Evolutionary conservation across 352 stramenopile species (phyloP), one percentile per base, ranked within the genome.

Genomic region (Aphanomyces astaci): DNA sequence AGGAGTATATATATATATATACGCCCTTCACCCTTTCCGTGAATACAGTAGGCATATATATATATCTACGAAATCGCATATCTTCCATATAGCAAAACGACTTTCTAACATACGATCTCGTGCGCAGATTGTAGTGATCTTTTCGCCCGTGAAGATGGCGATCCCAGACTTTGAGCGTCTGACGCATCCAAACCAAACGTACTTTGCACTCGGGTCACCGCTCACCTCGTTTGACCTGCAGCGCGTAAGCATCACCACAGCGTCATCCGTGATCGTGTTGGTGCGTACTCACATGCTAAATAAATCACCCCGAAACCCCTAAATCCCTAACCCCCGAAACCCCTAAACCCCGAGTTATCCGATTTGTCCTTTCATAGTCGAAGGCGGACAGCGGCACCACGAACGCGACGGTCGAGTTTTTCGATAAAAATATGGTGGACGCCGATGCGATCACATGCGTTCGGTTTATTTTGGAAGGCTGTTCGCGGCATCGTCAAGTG

Each of bases 401-500:
- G 17, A 27, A 17, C 19, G 22, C 13, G 33, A 71, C 22, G 13
- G 32, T 51, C 3, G 22, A 40, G 5, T 92, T 89, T 63, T 76
- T 82, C 0, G 84, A 92, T 49, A 77, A 80, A 4, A 92, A 92
- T 56, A 92, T 92, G 84, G 75, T 92, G 4, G 84, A 92, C 48
- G 82, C 84, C 4, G 80, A 92, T 55, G 84, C 84, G 10, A 92
- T 92, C 69, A 92, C 84, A 4, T 89, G 81, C 31, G 74, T 92
- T 66, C 81, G 82, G 1, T 90, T 89, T 62, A 92, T 92, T 25
- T 77, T 92, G 15, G 84, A 92, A 76, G 51, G 24, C 3, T 39
- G 62, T 45, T 43, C 24, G 27, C 46, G 43, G 22, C 90, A 88
- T 63, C 88, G 77, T 32, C 81, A 89, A 63, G 80, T 77, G 25